A percentile compares a stretch with the other conserved stretches of the same genome.
Conservation (phyloP, 1,284 basidiomycete species). For the Cryptococcus sp. region DNA sequence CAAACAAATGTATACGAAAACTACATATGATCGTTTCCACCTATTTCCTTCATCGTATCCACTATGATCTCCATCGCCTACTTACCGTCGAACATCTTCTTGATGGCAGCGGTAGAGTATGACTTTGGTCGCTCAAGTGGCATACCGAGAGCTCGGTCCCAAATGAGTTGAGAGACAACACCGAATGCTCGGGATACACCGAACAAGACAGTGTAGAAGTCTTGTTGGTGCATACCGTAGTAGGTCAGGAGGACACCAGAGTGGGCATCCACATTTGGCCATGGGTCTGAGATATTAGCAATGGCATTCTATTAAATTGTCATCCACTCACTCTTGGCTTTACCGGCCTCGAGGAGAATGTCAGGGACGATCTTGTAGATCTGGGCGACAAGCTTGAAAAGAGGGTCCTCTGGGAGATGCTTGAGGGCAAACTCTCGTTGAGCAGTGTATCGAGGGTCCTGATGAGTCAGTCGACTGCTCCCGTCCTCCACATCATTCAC, state of each 20-base stretch:
- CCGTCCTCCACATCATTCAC: constrained; percentile 4
- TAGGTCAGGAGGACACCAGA: constrained; percentile 90
- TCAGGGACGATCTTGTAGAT: constrained; percentile 89
- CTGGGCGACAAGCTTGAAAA: constrained; percentile 90
- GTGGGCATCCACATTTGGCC: constrained; percentile 89
- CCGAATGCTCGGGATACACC: constrained; percentile 92
- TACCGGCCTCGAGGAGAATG: constrained; percentile 88
- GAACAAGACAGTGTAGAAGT: constrained; percentile 94
- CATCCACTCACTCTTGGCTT: constrained; percentile 69
- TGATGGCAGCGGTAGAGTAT: constrained; percentile 49
- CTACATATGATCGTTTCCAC: no score
- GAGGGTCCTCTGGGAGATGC: constrained; percentile 76
- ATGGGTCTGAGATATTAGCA: constrained; percentile 41
- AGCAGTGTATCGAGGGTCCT: constrained; percentile 92
- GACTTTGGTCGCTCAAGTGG: constrained; percentile 51
- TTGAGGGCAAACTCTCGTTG: constrained; percentile 90
- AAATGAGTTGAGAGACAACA: constrained; percentile 83
- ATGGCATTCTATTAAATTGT: background rate
- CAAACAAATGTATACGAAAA: no score
- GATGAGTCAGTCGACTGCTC: background rate
- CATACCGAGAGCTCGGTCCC: constrained; percentile 90
- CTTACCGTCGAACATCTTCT: constrained; percentile 47
- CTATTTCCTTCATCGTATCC: no score
- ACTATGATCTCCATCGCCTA: constrained; percentile 10
- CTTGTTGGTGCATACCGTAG: constrained; percentile 71